Conservation (phyloP, 192 early-diverging fungal species). For the Dispira simplex region DNA sequence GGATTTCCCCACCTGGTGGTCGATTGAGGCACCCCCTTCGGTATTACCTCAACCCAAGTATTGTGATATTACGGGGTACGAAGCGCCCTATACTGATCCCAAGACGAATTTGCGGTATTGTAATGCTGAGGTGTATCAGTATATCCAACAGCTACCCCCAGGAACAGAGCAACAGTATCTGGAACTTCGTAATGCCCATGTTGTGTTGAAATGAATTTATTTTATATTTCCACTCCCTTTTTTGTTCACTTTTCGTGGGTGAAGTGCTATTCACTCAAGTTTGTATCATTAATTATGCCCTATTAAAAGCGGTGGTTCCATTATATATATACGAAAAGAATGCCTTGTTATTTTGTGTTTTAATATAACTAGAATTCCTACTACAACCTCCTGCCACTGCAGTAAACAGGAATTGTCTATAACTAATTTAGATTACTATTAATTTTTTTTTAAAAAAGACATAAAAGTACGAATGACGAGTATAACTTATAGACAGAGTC, state of each 20-base stretch:
- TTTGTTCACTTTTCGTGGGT: not conserved
- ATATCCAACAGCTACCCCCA: slow-evolving; percentile 52
- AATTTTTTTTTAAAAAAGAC: too few species aligned
- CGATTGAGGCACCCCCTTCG: slow-evolving; percentile 4
- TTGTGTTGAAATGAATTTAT: slow-evolving; percentile 37
- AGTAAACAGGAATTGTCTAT: too few species aligned
- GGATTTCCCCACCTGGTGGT: slow-evolving; percentile 41
- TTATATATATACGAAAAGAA: too few species aligned
- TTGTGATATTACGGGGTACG: not conserved
- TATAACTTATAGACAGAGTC: too few species aligned
- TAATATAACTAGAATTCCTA: too few species aligned
- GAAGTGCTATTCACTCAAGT: not conserved
- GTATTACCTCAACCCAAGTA: slow-evolving; percentile 1
- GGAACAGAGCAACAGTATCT: slow-evolving; percentile 68
- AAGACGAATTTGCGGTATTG: slow-evolving; percentile 72
- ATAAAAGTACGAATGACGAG: too few species aligned
- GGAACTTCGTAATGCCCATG: slow-evolving; percentile 59
- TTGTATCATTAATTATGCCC: too few species aligned
- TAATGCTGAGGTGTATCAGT: slow-evolving; percentile 65
- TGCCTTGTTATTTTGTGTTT: too few species aligned
- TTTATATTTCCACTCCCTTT: not conserved
- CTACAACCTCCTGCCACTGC: too few species aligned
- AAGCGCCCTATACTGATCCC: slow-evolving; percentile 71
- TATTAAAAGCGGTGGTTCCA: too few species aligned
- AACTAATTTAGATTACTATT: too few species aligned